phyloP scores from a whole-genome alignment of 768 basidiomycete genomes.

The Hypsizygus marmoreus region DNA sequence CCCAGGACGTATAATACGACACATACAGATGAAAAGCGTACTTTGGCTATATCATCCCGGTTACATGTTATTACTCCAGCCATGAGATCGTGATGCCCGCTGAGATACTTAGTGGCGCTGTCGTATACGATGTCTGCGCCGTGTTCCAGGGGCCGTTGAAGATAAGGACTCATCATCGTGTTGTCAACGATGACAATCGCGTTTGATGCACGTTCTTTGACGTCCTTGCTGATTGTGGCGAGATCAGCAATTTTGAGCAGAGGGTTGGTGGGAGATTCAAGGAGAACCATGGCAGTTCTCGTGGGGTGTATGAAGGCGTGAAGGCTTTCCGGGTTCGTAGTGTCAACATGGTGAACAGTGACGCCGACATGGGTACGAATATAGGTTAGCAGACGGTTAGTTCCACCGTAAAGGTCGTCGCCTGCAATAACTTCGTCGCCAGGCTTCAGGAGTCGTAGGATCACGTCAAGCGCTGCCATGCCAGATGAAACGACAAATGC shows the following conservation, averaged over 20 bases:
- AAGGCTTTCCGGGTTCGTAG: slow-evolving; percentile 71
- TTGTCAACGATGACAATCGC: slow-evolving; percentile 93
- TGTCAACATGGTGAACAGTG: slow-evolving; percentile 91
- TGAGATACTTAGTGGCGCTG: slow-evolving; percentile 96
- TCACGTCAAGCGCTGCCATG: slow-evolving; percentile 97
- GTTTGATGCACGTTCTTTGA: slow-evolving; percentile 79
- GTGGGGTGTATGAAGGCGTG: slow-evolving; percentile 63
- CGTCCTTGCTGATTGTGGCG: slow-evolving; percentile 76
- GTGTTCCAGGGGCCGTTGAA: slow-evolving; percentile 92
- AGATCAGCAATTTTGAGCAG: slow-evolving; percentile 94
- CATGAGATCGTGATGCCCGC: slow-evolving; percentile 99
- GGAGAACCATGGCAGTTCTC: slow-evolving; percentile 91
- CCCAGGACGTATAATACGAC: slow-evolving; percentile 1
- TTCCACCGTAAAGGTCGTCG: slow-evolving; percentile 97
- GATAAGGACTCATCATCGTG: slow-evolving; percentile 99
- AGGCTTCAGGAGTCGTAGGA: slow-evolving; percentile 90
- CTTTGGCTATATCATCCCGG: slow-evolving; percentile 87
- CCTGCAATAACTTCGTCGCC: slow-evolving; percentile 96
- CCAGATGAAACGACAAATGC: slow-evolving; percentile 94
- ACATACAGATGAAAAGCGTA: slow-evolving; percentile 26
- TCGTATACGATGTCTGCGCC: slow-evolving; percentile 98
- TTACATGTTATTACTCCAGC: slow-evolving; percentile 94
- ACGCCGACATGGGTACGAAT: slow-evolving; percentile 87
- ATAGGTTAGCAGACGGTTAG: slow-evolving; percentile 91
- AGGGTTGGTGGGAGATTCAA: slow-evolving; percentile 98